Percentiles rank a stretch among this genome's conserved stretches.
Conservation (phyloP, 1,284 basidiomycete genomes). For the Cutaneotrichosporon sp. region DNA sequence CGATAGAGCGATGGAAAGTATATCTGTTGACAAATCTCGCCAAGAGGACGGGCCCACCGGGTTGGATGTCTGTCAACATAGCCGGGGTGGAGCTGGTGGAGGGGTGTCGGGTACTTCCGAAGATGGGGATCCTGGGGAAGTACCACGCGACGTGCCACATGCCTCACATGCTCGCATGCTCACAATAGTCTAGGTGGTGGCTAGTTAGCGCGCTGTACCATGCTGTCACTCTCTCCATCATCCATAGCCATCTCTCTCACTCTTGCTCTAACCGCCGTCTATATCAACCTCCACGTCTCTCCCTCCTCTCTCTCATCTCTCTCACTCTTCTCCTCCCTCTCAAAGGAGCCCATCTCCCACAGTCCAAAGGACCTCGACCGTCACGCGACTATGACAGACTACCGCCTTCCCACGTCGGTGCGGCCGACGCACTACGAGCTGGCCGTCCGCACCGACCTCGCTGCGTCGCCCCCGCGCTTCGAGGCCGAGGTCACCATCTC, state of each 20-base stretch:
- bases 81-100: too few species aligned
- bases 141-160: too few species aligned
- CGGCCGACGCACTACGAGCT: conserved; percentile 69
- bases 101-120: too few species aligned
- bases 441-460: conserved; percentile 78
- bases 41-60: too few species aligned
- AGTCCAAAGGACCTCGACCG: neutral
- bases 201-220: too few species aligned
- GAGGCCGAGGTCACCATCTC: conserved; percentile 78
- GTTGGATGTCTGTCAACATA: too few species aligned
- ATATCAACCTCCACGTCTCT: neutral
- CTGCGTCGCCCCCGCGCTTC: conserved; percentile 64
- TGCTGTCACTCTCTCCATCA: neutral
- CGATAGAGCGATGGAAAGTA: too few species aligned
- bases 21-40: too few species aligned
- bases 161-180: too few species aligned
- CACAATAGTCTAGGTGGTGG: too few species aligned
- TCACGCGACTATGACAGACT: conserved; percentile 36
- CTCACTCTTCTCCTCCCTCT: neutral
- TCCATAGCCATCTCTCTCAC: neutral
- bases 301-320: neutral
- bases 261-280: neutral
- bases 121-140: too few species aligned
- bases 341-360: neutral
- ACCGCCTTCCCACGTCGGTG: conserved; percentile 74